Conservation (phyloP, 495 filamentous ascomycete genomes). For the Rusavskia elegans region DNA sequence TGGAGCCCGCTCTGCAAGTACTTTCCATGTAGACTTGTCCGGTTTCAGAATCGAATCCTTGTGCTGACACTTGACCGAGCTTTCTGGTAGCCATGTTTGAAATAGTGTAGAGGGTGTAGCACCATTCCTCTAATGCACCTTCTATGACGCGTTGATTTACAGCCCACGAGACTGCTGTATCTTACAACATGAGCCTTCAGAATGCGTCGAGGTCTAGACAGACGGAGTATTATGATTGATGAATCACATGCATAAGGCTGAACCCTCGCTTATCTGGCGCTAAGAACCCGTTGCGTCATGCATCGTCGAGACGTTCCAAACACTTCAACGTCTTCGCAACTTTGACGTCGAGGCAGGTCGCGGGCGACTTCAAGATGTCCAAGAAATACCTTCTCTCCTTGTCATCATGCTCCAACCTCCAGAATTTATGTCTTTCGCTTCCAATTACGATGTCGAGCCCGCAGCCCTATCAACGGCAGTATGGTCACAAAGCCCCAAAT, state of each 20-base stretch:
- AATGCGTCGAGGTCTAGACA: too few species aligned
- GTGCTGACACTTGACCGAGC: not conserved
- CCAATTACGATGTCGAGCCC: not conserved
- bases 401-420: not conserved
- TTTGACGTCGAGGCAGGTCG: not conserved
- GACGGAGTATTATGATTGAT: too few species aligned
- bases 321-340: not conserved
- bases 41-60: constrained; percentile 7
- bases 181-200: too few species aligned
- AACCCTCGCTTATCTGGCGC: too few species aligned
- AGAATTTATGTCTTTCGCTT: not conserved
- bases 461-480: too few species aligned
- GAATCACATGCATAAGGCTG: not conserved
- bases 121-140: too few species aligned
- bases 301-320: not conserved
- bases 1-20: constrained; percentile 3
- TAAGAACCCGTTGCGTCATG: not conserved
- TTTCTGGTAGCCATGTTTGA: too few species aligned
- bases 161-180: too few species aligned
- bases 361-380: not conserved
- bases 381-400: not conserved
- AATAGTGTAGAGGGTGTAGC: too few species aligned
- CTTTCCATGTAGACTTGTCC: constrained; percentile 13
- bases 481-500: too few species aligned
- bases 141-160: not conserved